phyloP scores from a whole-genome alignment of 2,329 filamentous ascomycete genomes.

The Neophaeococcomyces mojaviensis region DNA sequence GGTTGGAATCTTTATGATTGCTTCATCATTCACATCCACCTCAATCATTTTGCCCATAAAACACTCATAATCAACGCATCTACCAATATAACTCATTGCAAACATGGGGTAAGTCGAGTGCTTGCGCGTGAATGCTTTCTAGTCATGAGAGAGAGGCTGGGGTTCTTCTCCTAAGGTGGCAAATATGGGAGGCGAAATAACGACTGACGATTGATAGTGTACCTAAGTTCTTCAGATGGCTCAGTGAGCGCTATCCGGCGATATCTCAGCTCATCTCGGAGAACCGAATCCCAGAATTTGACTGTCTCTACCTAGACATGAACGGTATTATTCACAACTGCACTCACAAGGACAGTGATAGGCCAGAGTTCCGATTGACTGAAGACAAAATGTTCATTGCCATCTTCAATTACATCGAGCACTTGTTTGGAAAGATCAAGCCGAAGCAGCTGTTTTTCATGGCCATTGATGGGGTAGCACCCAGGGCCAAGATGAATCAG shows the following conservation, averaged over 20 bases:
- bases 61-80: neutral
- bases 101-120: no score
- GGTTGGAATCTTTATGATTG: neutral
- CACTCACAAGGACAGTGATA: slow-evolving; percentile 92
- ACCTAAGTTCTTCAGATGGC: slow-evolving; percentile 93
- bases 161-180: no score
- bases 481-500: slow-evolving; percentile 99
- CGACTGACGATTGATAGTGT: slow-evolving; percentile 52
- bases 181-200: no score
- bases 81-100: no score
- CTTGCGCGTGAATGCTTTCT: no score
- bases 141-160: no score
- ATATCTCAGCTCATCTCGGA: slow-evolving; percentile 98
- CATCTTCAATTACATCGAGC: slow-evolving; percentile 99
- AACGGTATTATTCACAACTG: slow-evolving; percentile 99
- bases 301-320: slow-evolving; percentile 84
- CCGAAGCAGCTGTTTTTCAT: slow-evolving; percentile 98
- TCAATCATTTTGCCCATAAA: neutral
- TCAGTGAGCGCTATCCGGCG: slow-evolving; percentile 96
- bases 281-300: slow-evolving; percentile 98
- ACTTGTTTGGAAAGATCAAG: slow-evolving; percentile 97
- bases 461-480: slow-evolving; percentile 96
- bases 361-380: slow-evolving; percentile 81
- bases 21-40: neutral
- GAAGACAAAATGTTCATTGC: slow-evolving; percentile 99